Conservation (phyloP, 2,329 filamentous ascomycete genomes). For the Venturiaceae sp. region DNA sequence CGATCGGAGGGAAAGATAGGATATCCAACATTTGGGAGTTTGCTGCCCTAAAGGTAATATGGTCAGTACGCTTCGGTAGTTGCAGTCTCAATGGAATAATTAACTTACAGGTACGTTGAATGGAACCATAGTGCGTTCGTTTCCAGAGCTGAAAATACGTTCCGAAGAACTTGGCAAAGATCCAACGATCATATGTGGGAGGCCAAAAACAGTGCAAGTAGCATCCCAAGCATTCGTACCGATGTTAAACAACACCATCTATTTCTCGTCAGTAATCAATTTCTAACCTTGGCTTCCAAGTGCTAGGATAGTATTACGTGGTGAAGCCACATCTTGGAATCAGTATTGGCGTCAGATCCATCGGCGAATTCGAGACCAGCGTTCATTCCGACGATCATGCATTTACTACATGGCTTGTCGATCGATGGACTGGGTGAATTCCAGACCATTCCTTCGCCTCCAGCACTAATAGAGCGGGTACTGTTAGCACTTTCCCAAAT, state of each 20-base stretch:
- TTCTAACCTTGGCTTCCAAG: neutral
- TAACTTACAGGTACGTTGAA: neutral
- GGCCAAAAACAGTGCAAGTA: neutral
- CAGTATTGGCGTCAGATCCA: conserved; percentile 5
- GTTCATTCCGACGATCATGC: neutral
- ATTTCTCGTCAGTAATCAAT: conserved; percentile 26
- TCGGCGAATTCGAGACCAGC: neutral
- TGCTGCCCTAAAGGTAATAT: neutral
- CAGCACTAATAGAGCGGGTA: neutral
- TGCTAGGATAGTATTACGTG: neutral
- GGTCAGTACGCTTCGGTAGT: neutral
- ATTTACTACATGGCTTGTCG: neutral
- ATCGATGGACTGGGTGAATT: neutral
- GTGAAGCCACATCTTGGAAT: conserved; percentile 6
- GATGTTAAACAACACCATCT: conserved; percentile 4
- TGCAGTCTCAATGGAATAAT: neutral
- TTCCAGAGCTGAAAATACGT: conserved; percentile 1
- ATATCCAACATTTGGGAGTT: neutral
- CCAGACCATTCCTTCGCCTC: neutral
- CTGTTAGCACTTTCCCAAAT: neutral
- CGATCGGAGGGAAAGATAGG: neutral
- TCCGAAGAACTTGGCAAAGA: neutral
- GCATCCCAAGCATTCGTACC: neutral
- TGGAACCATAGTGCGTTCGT: neutral
- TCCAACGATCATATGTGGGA: conserved; percentile 1